A percentile compares a stretch with the other conserved stretches of the same genome.
phyloP scores from a whole-genome alignment of 441 rosid genomes.

The Capsella rubella region DNA sequence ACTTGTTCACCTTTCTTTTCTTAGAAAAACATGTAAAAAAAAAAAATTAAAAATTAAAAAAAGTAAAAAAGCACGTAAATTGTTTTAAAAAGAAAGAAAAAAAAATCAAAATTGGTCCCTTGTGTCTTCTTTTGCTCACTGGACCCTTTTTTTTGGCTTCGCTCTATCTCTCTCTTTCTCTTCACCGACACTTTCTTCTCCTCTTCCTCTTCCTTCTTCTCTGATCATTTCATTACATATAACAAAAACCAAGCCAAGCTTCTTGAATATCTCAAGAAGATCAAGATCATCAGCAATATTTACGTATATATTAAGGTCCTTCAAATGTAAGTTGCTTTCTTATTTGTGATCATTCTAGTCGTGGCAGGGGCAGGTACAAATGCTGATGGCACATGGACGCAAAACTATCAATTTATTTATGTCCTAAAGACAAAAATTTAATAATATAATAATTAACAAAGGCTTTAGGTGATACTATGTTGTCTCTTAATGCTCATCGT shows the following conservation, averaged over 20 bases:
- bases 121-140: constrained; percentile 41
- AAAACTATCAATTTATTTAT: constrained; percentile 37
- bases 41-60: constrained; percentile 26
- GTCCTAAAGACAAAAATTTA: constrained; percentile 40
- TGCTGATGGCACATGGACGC: constrained; percentile 61
- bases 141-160: constrained; percentile 25
- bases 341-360: constrained; percentile 16
- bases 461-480: constrained; percentile 57
- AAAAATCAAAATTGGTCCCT: constrained; percentile 40
- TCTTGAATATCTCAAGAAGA: constrained; percentile 5
- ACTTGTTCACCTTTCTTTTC: constrained; percentile 12
- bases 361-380: constrained; percentile 43
- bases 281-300: constrained; percentile 38
- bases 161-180: constrained; percentile 39
- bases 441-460: constrained; percentile 39
- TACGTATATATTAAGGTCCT: constrained; percentile 23
- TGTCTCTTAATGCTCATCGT: constrained; percentile 56
- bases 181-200: constrained; percentile 56
- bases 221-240: constrained; percentile 15
- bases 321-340: constrained; percentile 24
- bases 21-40: constrained; percentile 27
- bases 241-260: neutral
- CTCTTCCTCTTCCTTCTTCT: constrained; percentile 33
- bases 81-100: constrained; percentile 9
- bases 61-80: constrained; percentile 28